These are phyloP conservation scores for Stenogyne calaminthoides DNA, from an alignment of 305 asterid genomes.

Conservation along the genomic window DNA sequence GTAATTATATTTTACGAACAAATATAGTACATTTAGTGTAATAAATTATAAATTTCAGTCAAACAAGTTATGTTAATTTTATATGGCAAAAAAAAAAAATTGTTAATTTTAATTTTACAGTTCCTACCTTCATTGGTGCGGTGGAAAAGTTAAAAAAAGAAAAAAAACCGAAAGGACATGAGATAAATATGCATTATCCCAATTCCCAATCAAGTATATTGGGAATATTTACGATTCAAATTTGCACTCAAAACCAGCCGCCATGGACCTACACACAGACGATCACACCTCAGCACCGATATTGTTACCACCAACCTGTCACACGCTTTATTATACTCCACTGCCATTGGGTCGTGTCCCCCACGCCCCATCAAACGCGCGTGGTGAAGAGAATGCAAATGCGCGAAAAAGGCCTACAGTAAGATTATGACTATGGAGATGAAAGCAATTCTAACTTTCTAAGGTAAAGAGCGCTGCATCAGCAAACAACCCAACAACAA, in stretches of 20 bases:
- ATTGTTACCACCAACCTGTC: slow-evolving; percentile 14
- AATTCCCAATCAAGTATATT: neutral
- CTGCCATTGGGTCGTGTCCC: slow-evolving; percentile 3
- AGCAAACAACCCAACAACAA: slow-evolving; percentile 31
- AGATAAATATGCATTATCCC: neutral
- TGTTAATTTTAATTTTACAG: too few relatives aligned
- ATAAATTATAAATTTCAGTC: too few relatives aligned
- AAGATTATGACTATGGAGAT: slow-evolving; percentile 7
- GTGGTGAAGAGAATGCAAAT: slow-evolving; percentile 1
- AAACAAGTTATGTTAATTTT: too few relatives aligned
- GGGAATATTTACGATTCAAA: neutral
- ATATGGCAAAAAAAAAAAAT: too few relatives aligned
- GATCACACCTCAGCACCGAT: slow-evolving; percentile 34
- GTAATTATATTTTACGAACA: too few relatives aligned
- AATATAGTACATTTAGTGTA: too few relatives aligned
- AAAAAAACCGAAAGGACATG: neutral
- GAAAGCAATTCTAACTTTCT: slow-evolving; percentile 16
- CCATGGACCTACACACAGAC: slow-evolving; percentile 44
- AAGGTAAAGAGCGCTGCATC: slow-evolving; percentile 26
- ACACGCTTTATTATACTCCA: neutral
- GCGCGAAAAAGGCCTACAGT: slow-evolving; percentile 29
- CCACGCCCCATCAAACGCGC: slow-evolving; percentile 32
- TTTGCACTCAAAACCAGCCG: slow-evolving; percentile 36
- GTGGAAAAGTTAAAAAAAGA: neutral
- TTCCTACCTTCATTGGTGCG: too few relatives aligned